These are phyloP conservation scores for Chaetothyriales sp. DNA, from an alignment of 2,329 filamentous ascomycete genomes.

Conservation along the genomic window DNA sequence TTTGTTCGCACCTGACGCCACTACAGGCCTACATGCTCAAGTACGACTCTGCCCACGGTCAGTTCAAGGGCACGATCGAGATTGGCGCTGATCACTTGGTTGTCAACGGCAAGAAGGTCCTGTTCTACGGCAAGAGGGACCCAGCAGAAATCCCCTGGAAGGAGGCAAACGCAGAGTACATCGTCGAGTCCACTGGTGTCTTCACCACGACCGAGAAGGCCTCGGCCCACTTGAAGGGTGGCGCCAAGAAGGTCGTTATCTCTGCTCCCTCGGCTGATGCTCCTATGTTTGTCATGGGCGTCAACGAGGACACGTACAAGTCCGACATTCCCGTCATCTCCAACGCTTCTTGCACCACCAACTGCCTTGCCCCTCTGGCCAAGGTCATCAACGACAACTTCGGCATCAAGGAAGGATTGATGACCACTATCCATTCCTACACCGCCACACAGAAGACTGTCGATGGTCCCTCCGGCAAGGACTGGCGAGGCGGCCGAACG, in stretches of 20 bases:
- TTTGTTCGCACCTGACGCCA: not conserved
- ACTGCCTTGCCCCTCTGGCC: conserved; percentile 97
- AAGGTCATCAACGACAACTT: conserved; percentile 99
- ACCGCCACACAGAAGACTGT: conserved; percentile 99
- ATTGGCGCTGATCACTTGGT: conserved; percentile 58
- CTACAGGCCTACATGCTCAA: conserved; percentile 97
- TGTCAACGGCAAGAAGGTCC: conserved; percentile 89
- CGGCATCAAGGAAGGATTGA: conserved; percentile 93
- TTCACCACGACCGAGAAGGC: conserved; percentile 99
- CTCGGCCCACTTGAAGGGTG: conserved; percentile 81
- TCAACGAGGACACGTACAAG: conserved; percentile 92
- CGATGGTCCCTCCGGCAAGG: conserved; percentile 93
- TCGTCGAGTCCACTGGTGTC: conserved; percentile 96
- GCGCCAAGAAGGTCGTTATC: conserved; percentile 93
- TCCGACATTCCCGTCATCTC: conserved; percentile 85
- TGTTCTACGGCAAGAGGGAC: conserved; percentile 89
- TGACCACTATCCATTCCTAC: conserved; percentile 99
- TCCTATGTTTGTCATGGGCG: conserved; percentile 99
- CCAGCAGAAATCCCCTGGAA: conserved; percentile 81
- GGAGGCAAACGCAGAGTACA: conserved; percentile 77
- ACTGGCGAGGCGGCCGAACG: conserved; percentile 98
- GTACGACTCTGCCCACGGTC: conserved; percentile 94
- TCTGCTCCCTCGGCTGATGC: conserved; percentile 53
- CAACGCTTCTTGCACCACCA: conserved; percentile 99
- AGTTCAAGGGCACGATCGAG: conserved; percentile 85